Evolutionary conservation across 2,329 filamentous ascomycete genomes (phyloP), one percentile per base, ranked within the genome.

Genomic region (Neurospora sp.): DNA sequence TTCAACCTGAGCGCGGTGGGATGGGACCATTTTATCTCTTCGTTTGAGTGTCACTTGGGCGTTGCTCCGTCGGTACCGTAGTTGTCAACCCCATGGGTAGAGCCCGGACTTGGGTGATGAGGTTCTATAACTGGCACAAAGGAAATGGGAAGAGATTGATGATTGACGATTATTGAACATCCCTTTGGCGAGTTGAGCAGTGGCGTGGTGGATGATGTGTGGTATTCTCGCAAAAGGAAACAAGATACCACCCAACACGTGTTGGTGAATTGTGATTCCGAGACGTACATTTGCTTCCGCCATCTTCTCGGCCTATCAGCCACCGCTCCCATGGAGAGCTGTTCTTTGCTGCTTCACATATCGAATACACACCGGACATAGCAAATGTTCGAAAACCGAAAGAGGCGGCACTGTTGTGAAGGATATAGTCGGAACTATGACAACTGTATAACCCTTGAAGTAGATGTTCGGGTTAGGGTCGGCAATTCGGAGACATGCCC

Each of bases 1-100:
- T 82, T 79, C 76, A 80, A 87, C 74, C 74, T 87, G 68, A 77
- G 79, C 36, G 78, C 77, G 38, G 82, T 84, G 66, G 70, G 76
- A 66, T 87, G 85, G 85, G 76, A 83, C 66, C 78, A 70, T n/a
- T 73, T 75, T 13, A 78, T 83, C 70, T 70, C 74, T 68, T 80
- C 79, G 23, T 82, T 82, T 72, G 72, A 76, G 67, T 83, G 81
- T 73, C 73, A 78, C 67, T 69, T 73, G 40, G 52, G 52, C 2
- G 52, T 17, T 62, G 28, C 52, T 36, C 52, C 52, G 52, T 33
- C 15, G n/a, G 52, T 62, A n/a, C 28, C 52, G 52, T 62, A 62
- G 23, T 4, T 36, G 23, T 10, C 42, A 5, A 52, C 6, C 19
- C 46, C 19, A 23, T 23, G 19, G 19, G 2, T 28, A 8, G 46